Evolutionary conservation across 108 stramenopile species (phyloP).

Genomic region (Bacterosira constricta): DNA sequence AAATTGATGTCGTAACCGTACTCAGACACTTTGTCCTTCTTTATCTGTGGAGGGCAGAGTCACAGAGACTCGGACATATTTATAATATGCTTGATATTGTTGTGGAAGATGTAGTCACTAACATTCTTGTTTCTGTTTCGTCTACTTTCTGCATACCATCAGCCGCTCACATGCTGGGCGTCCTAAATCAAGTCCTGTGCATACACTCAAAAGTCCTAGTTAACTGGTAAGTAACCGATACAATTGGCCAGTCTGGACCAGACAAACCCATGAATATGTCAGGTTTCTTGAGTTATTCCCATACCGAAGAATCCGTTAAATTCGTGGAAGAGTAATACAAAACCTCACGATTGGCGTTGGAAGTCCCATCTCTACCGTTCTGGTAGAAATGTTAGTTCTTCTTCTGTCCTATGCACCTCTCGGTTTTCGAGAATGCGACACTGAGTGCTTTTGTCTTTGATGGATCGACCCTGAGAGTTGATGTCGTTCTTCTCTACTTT

Average conservation of each 20-base stretch:
- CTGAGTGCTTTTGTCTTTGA: constrained; percentile 27
- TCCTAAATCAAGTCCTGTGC: no score
- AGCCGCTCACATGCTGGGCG: no score
- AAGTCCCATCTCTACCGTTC: constrained; percentile 10
- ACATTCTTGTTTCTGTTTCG: neutral
- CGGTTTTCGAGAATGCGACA: neutral
- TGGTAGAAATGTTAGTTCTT: neutral
- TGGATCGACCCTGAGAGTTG: constrained; percentile 54
- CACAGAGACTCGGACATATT: constrained; percentile 47
- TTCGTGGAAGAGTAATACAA: constrained; percentile 44
- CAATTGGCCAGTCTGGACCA: neutral
- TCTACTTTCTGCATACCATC: no score
- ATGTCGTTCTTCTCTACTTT: constrained; percentile 17
- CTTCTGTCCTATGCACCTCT: neutral
- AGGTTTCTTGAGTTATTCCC: constrained; percentile 29
- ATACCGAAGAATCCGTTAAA: constrained; percentile 48
- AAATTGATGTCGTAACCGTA: constrained; percentile 13
- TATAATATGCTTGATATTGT: neutral
- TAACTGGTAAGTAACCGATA: no score
- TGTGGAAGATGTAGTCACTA: neutral
- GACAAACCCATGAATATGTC: constrained; percentile 46
- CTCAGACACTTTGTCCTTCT: constrained; percentile 53
- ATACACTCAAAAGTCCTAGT: no score
- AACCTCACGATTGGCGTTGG: neutral
- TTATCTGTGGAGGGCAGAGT: constrained; percentile 37